Percentiles rank a stretch among this genome's conserved stretches.
Evolutionary conservation across 208 protist species (phyloP).

Genomic region (Acanthamoeba castellanii): DNA sequence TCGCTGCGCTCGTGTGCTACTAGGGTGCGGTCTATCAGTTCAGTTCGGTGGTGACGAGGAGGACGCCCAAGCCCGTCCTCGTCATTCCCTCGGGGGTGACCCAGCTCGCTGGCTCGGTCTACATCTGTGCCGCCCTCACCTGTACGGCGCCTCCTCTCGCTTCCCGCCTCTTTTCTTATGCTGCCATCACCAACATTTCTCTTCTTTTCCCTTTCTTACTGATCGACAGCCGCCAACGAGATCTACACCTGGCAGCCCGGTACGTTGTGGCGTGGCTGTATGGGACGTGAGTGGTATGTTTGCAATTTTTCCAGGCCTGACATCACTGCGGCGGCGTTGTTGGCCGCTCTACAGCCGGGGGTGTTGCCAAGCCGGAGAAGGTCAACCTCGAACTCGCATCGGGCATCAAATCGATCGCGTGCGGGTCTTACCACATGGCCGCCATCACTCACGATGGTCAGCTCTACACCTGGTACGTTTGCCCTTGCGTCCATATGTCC

Average conservation of each 20-base stretch:
- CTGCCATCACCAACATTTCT: not conserved
- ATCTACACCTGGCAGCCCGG: conserved; percentile 6
- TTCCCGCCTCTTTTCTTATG: not conserved
- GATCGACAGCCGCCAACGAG: not conserved
- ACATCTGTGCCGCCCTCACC: not conserved
- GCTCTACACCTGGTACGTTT: conserved; percentile 42
- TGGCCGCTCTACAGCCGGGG: not conserved
- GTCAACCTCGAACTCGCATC: not conserved
- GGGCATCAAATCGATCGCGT: not conserved
- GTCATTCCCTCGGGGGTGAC: not conserved
- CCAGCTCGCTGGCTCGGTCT: not conserved
- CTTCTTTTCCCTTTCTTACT: not conserved
- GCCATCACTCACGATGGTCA: not conserved
- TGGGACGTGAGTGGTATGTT: too few species aligned
- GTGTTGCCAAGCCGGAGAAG: not conserved
- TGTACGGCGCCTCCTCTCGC: not conserved
- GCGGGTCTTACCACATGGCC: conserved; percentile 3
- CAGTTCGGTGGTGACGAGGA: not conserved
- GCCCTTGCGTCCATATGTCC: not conserved
- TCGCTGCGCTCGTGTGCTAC: too few species aligned
- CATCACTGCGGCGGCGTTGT: not conserved
- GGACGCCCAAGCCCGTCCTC: not conserved
- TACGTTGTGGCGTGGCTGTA: not conserved
- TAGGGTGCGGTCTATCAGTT: not conserved
- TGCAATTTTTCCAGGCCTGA: too few species aligned